These are phyloP conservation scores for Exophiala sideris DNA, from an alignment of 2,329 filamentous ascomycete genomes.

Conservation along the genomic window DNA sequence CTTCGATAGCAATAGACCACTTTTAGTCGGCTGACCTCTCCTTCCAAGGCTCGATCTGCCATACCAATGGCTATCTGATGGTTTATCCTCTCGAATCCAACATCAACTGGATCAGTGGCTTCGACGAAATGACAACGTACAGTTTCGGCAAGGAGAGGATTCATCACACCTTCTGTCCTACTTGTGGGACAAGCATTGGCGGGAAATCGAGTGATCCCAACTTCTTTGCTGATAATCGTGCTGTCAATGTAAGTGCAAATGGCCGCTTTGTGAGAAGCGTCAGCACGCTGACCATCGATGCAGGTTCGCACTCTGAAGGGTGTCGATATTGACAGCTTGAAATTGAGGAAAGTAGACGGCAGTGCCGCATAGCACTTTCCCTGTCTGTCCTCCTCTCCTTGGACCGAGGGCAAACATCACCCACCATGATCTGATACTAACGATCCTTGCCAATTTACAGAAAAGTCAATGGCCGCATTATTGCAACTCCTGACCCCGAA, in stretches of 20 bases:
- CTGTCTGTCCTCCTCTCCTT: neutral
- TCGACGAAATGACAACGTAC: constrained; percentile 31
- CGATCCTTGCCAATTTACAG: neutral
- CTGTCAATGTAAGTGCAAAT: constrained; percentile 31
- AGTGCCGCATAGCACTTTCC: constrained; percentile 1
- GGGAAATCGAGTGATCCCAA: constrained; percentile 29
- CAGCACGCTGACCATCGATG: neutral
- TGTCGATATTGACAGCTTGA: constrained; percentile 30
- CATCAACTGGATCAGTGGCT: constrained; percentile 25
- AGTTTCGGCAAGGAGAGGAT: constrained; percentile 30
- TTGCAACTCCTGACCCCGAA: neutral
- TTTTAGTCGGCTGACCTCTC: neutral
- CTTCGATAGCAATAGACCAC: no score
- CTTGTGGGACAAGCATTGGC: constrained; percentile 32
- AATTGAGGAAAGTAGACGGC: constrained; percentile 29
- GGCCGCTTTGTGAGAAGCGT: neutral
- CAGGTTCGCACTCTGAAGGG: constrained; percentile 31
- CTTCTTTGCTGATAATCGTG: constrained; percentile 26
- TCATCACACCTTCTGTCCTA: constrained; percentile 33
- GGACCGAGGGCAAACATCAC: no score
- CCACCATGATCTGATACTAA: neutral
- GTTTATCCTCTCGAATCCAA: constrained; percentile 29
- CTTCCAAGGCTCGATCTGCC: constrained; percentile 32
- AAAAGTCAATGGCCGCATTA: constrained; percentile 12
- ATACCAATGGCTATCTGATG: constrained; percentile 33